phyloP scores from a whole-genome alignment of 805 yeast genomes.

The Nakazawaea holstii region DNA sequence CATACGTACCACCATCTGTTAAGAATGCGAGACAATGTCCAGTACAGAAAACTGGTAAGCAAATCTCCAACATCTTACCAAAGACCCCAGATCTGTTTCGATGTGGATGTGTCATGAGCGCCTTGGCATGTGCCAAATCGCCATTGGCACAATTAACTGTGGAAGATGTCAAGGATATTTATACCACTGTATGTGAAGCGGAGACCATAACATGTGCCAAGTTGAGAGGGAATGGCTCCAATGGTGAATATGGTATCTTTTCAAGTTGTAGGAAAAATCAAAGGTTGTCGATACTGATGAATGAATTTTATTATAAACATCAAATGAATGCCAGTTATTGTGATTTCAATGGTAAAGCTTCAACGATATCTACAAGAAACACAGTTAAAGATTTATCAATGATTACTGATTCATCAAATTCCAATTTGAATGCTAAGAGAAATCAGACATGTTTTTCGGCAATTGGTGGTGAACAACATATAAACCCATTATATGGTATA shows the following conservation, averaged over 20 bases:
- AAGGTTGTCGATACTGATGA: conserved; percentile 34
- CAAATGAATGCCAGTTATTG: conserved; percentile 17
- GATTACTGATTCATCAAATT: conserved; percentile 6
- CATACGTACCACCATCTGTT: background rate
- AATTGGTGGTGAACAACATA: conserved; percentile 5
- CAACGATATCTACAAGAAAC: conserved; percentile 3
- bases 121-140: conserved; percentile 31
- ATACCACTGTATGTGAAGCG: conserved; percentile 29
- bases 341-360: conserved; percentile 9
- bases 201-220: conserved; percentile 31
- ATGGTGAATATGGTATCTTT: conserved; percentile 36
- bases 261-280: conserved; percentile 34
- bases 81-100: conserved; percentile 34
- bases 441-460: conserved; percentile 3
- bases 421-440: background rate
- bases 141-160: conserved; percentile 18
- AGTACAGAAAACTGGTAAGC: conserved; percentile 13
- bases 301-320: conserved; percentile 26
- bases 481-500: conserved; percentile 4
- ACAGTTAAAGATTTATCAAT: conserved; percentile 3
- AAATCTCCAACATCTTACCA: conserved; percentile 26
- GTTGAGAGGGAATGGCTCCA: conserved; percentile 27
- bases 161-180: conserved; percentile 19
- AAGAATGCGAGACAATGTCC: conserved; percentile 4
- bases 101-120: conserved; percentile 39